Percentiles rank a stretch among this genome's conserved stretches.
These are phyloP conservation scores for Davidsoniella eucalypti DNA, from an alignment of 2,329 filamentous ascomycete genomes.

Conservation along the genomic window DNA sequence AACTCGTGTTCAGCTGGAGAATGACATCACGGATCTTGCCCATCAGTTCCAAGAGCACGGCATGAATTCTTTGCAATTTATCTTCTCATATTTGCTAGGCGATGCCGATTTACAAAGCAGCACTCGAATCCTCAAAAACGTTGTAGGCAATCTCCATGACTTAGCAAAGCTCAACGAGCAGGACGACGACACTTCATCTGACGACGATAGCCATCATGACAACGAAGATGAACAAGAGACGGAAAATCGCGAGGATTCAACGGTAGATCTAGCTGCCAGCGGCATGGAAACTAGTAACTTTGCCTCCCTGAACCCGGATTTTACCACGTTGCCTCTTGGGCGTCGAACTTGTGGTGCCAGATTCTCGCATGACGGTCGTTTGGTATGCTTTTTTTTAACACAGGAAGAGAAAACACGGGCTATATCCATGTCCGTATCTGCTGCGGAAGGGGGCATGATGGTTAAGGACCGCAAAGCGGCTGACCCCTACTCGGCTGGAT, in stretches of 20 bases:
- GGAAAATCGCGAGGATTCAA: constrained; percentile 39
- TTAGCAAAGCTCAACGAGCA: constrained; percentile 37
- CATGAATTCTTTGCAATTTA: constrained; percentile 45
- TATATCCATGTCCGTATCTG: constrained; percentile 15
- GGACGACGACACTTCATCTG: constrained; percentile 67
- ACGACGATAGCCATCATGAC: constrained; percentile 34
- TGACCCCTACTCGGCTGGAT: constrained; percentile 40
- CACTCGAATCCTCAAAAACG: constrained; percentile 45
- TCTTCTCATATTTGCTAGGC: constrained; percentile 46
- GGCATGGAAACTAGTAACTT: constrained; percentile 40
- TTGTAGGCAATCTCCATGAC: constrained; percentile 30
- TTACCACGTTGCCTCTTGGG: constrained; percentile 35
- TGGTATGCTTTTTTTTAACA: constrained; percentile 53
- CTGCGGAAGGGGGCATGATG: background rate
- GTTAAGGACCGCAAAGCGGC: constrained; percentile 29
- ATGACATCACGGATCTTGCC: constrained; percentile 28
- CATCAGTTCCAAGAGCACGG: constrained; percentile 37
- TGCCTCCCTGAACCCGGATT: constrained; percentile 29
- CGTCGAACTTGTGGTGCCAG: constrained; percentile 43
- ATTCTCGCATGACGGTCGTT: constrained; percentile 44
- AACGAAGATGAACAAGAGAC: background rate
- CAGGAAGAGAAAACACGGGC: constrained; percentile 44
- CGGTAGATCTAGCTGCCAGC: constrained; percentile 33
- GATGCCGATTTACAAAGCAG: constrained; percentile 45
- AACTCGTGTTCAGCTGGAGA: constrained; percentile 27